A percentile compares a stretch with the other conserved stretches of the same genome.
phyloP scores from a whole-genome alignment of 2,329 filamentous ascomycete genomes.

The Colletotrichum sp. region DNA sequence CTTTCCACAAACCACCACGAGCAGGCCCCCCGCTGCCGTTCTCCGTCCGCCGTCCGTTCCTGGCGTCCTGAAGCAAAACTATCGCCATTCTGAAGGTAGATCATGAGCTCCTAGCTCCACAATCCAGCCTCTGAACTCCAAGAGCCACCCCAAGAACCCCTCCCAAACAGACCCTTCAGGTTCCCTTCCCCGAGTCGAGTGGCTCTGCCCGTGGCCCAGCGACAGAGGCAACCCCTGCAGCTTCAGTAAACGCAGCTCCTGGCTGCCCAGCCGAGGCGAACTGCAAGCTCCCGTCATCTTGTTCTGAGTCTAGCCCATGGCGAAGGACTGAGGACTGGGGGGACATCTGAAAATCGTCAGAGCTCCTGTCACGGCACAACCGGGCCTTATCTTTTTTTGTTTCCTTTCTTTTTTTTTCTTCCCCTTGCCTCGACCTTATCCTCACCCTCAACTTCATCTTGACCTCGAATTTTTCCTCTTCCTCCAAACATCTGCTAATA shows the following conservation, averaged over 20 bases:
- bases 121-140: neutral
- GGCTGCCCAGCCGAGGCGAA: neutral
- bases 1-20: neutral
- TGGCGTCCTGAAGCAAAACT: slow-evolving; percentile 12
- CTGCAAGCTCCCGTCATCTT: neutral
- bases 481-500: neutral
- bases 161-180: neutral
- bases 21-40: neutral
- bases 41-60: neutral
- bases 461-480: neutral
- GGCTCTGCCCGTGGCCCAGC: neutral
- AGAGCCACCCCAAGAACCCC: neutral
- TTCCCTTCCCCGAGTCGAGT: neutral
- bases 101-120: slow-evolving; percentile 21
- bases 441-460: neutral
- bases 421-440: neutral
- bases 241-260: neutral
- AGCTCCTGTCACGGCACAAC: neutral
- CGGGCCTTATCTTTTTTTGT: slow-evolving; percentile 1
- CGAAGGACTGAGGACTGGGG: neutral
- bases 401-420: neutral
- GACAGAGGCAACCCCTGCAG: neutral
- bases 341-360: slow-evolving; percentile 21
- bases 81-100: slow-evolving; percentile 21
- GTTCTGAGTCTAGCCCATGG: neutral